A percentile compares a stretch with the other conserved stretches of the same genome.
These are phyloP conservation scores for Papilionanthe hybrid DNA, from an alignment of 116 monocot genomes.

Conservation along the genomic window DNA sequence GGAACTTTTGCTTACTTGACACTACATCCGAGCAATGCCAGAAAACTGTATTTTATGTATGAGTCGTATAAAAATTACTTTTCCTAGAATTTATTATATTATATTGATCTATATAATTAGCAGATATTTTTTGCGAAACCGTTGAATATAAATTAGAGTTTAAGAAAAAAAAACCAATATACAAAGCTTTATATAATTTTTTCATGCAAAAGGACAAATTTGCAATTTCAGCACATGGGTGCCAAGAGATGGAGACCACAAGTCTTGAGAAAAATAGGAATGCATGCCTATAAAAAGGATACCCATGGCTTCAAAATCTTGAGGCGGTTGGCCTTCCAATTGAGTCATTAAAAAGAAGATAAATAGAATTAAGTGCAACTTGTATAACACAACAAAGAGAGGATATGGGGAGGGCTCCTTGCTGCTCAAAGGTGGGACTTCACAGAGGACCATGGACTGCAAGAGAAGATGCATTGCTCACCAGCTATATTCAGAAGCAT, in stretches of 20 bases:
- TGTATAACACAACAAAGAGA: not conserved
- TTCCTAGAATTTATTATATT: too few species aligned
- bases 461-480: conserved; percentile 28
- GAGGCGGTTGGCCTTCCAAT: too few species aligned
- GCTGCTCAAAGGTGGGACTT: conserved; percentile 26
- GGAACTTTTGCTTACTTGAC: too few species aligned
- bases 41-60: too few species aligned
- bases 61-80: too few species aligned
- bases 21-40: too few species aligned
- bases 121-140: too few species aligned
- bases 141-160: too few species aligned
- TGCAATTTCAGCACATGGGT: not conserved
- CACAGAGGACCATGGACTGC: conserved; percentile 37
- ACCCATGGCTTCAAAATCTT: not conserved
- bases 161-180: too few species aligned
- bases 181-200: not conserved
- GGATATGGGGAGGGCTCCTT: conserved; percentile 38
- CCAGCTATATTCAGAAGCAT: conserved; percentile 23
- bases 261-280: not conserved
- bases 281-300: not conserved
- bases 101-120: too few species aligned
- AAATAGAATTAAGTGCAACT: too few species aligned
- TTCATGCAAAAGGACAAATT: not conserved
- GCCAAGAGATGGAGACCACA: not conserved
- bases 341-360: too few species aligned